Percentiles rank a stretch among this genome's conserved stretches.
These are phyloP conservation scores for Cryptosporidium meleagridis DNA, from an alignment of 169 alveolate genomes.

Conservation along the genomic window DNA sequence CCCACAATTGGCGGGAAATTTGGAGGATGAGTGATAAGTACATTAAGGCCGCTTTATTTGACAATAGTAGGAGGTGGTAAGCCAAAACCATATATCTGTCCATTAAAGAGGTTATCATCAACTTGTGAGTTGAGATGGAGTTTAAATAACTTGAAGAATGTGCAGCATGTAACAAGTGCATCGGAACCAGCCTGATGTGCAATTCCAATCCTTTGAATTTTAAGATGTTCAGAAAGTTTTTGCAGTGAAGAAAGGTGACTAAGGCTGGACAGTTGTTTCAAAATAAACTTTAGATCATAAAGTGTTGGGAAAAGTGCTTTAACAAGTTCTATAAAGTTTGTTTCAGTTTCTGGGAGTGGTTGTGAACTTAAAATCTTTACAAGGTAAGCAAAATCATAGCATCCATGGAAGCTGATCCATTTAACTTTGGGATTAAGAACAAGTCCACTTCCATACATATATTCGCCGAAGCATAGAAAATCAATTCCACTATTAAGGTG, in stretches of 20 bases:
- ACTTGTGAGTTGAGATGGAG: conserved; percentile 24
- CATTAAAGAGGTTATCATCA: conserved; percentile 45
- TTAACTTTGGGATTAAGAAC: conserved; percentile 95
- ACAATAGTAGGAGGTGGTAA: conserved; percentile 5
- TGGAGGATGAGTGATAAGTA: too few species aligned
- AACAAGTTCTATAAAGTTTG: conserved; percentile 90
- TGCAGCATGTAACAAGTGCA: conserved; percentile 93
- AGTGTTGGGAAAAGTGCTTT: conserved; percentile 94
- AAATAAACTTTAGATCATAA: conserved; percentile 93
- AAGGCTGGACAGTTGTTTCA: conserved; percentile 85
- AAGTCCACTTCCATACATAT: conserved; percentile 93
- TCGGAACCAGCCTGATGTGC: conserved; percentile 99
- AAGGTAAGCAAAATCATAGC: conserved; percentile 97
- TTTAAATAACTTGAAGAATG: conserved; percentile 90
- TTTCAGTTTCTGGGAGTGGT: conserved; percentile 92
- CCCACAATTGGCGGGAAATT: neutral
- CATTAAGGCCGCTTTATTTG: neutral
- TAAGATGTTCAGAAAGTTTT: conserved; percentile 79
- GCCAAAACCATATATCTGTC: conserved; percentile 69
- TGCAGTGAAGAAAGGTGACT: conserved; percentile 77
- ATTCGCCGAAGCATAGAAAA: conserved; percentile 94
- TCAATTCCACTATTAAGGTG: conserved; percentile 93
- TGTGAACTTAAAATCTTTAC: conserved; percentile 90
- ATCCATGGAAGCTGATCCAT: conserved; percentile 98
- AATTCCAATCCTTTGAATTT: conserved; percentile 93